Base-by-base conservation (phyloP, 1,139 yeast species). In the Yamadazyma siamensis region DNA sequence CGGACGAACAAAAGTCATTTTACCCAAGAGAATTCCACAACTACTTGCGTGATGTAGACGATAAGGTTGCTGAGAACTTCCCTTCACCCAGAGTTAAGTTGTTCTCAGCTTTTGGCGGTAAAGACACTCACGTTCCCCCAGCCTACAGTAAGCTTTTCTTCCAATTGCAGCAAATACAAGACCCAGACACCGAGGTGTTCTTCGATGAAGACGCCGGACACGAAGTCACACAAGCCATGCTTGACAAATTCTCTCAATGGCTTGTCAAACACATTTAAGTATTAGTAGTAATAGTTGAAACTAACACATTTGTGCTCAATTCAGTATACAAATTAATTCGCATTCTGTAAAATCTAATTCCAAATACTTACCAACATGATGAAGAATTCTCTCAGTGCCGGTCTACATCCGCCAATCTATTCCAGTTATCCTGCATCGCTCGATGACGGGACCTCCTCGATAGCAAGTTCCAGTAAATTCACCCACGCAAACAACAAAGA, bases 1-100 rank as follows among this genome's bases (percentile, higher is more conserved):
- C 45, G 3, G 51, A 49, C 0, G 54, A 51, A 9, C 59, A 62
- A 29, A 47, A 47, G 26, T 29, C 36, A 10, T 36, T 46, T 24
- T 67, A 66, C 38, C 70, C 72, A 0, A 60, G 58, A 34, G 44
- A 55, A 2, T 55, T 68, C 32, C 74, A 68, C 43, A 47, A 56
- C n/a, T 43, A 43, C 25, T 26, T 66, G 20, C 40, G 56, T 11
- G 36, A 40, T 3, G 55, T 56, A 24, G 75, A 68, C 36, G 32
- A 34, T 7, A 43, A 37, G 4, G 59, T 67, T 17, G 59, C 60
- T 34, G 71, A 66, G 33, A 43, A 50, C 20, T 68, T 60, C 41
- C 64, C 68, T 4, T 55, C 54, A 47, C 31, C 41, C 10, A 41
- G 48, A 27, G 50, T 66, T 35, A 59, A 56, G 31, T 35, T 65